A percentile compares a stretch with the other conserved stretches of the same genome.
These are phyloP conservation scores for Tilletia walkeri DNA, from an alignment of 1,284 basidiomycete species.

Conservation along the genomic window DNA sequence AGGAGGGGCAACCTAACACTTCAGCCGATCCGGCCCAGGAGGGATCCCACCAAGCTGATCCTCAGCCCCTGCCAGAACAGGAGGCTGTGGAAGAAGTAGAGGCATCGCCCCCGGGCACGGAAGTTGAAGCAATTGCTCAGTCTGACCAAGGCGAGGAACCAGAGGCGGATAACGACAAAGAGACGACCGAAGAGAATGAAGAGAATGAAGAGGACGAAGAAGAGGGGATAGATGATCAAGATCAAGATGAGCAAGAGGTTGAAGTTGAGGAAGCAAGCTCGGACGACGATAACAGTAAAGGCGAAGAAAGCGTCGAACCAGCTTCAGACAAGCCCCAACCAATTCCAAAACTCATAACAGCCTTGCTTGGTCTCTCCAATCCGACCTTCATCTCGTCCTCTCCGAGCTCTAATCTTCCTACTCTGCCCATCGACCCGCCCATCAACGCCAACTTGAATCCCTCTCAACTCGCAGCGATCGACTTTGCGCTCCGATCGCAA, in stretches of 20 bases:
- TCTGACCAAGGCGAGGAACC: no score
- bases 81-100: constrained; percentile 12
- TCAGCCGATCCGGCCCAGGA: no score
- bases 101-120: no score
- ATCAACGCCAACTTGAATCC: constrained; percentile 75
- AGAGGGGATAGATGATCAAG: constrained; percentile 50
- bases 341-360: neutral
- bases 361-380: constrained; percentile 35
- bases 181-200: constrained; percentile 51
- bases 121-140: no score
- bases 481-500: constrained; percentile 67
- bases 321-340: constrained; percentile 62
- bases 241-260: constrained; percentile 28
- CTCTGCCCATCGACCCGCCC: constrained; percentile 61
- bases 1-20: no score
- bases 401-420: constrained; percentile 44
- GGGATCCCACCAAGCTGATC: no score
- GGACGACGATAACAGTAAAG: neutral
- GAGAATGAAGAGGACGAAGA: constrained; percentile 68
- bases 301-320: constrained; percentile 65
- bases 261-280: neutral
- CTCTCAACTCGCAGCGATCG: constrained; percentile 78
- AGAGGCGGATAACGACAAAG: neutral
- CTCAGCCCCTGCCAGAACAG: constrained; percentile 7
- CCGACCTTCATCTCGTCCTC: constrained; percentile 57